Evolutionary conservation across 257 asterid species (phyloP).

Genomic region (Echium plantagineum): DNA sequence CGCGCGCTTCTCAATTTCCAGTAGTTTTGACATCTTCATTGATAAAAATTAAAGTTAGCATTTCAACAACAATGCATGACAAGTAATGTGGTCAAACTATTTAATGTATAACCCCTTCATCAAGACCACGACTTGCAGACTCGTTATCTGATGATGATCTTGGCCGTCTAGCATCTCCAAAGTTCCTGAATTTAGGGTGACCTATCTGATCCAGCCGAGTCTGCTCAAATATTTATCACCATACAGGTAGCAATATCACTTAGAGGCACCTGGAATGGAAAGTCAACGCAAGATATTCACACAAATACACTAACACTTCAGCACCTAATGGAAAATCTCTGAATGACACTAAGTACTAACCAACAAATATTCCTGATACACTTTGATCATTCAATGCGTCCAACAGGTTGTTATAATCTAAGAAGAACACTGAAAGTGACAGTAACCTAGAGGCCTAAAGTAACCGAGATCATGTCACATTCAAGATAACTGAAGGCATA

Average conservation of each 20-base stretch:
- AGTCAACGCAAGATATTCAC: slow-evolving; percentile 47
- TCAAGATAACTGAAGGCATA: neutral
- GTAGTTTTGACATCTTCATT: slow-evolving; percentile 35
- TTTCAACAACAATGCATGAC: slow-evolving; percentile 12
- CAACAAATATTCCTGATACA: slow-evolving; percentile 22
- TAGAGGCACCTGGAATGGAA: slow-evolving; percentile 44
- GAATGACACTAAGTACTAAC: slow-evolving; percentile 18
- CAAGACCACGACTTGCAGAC: slow-evolving; percentile 19
- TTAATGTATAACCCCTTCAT: slow-evolving; percentile 39
- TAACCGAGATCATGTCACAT: neutral
- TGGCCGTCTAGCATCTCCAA: slow-evolving; percentile 36
- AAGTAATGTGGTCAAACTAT: slow-evolving; percentile 5
- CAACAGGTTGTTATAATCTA: slow-evolving; percentile 12
- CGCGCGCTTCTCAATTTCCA: slow-evolving; percentile 81
- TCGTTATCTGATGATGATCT: slow-evolving; percentile 33
- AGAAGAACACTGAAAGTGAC: neutral
- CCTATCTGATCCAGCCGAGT: slow-evolving; percentile 77
- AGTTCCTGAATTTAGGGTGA: slow-evolving; percentile 46
- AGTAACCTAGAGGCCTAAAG: slow-evolving; percentile 2
- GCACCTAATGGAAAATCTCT: slow-evolving; percentile 31
- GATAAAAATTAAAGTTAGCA: slow-evolving; percentile 14
- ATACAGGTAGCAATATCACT: slow-evolving; percentile 62
- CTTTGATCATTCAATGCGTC: slow-evolving; percentile 20
- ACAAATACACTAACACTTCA: slow-evolving; percentile 34
- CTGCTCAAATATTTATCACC: slow-evolving; percentile 77